Evolutionary conservation across 139 green algal genomes (phyloP).

Genomic region (Microglena sp.): DNA sequence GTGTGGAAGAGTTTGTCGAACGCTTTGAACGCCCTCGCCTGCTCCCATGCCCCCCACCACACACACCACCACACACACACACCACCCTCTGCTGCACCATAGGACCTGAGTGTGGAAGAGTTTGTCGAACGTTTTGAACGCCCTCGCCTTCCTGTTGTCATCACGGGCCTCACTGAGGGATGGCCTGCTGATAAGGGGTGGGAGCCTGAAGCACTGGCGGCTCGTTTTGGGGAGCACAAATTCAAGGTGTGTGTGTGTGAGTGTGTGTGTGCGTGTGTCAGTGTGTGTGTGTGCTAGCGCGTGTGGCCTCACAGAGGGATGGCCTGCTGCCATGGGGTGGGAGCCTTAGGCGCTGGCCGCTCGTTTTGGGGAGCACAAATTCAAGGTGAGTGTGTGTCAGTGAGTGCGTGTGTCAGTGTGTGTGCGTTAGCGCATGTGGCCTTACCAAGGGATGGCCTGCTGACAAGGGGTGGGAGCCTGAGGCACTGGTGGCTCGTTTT

Average conservation of each 20-base stretch:
- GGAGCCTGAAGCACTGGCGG: conserved; percentile 35
- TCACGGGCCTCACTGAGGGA: conserved; percentile 50
- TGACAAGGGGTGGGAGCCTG: conserved; percentile 35
- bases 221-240: conserved; percentile 47
- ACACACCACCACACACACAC: too few species aligned
- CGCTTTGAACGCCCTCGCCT: conserved; percentile 51
- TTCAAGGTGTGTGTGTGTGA: conserved; percentile 65
- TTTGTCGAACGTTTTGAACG: conserved; percentile 64
- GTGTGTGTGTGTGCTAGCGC: too few species aligned
- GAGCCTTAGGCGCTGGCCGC: conserved; percentile 31
- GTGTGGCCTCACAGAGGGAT: conserved; percentile 48
- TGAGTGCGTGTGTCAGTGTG: too few species aligned
- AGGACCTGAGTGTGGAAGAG: conserved; percentile 45
- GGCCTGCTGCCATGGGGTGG: conserved; percentile 49
- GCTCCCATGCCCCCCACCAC: too few species aligned
- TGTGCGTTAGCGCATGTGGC: too few species aligned
- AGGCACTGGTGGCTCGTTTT: conserved; percentile 36
- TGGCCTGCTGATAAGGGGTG: conserved; percentile 53
- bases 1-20: conserved; percentile 48
- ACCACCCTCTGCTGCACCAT: too few species aligned
- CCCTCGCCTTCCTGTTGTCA: conserved; percentile 53
- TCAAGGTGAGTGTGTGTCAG: conserved; percentile 60
- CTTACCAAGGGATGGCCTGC: conserved; percentile 54
- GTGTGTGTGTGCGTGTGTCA: too few species aligned
- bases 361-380: conserved; percentile 54